phyloP scores from a whole-genome alignment of 495 filamentous ascomycete species.

The Rhypophila decipiens region DNA sequence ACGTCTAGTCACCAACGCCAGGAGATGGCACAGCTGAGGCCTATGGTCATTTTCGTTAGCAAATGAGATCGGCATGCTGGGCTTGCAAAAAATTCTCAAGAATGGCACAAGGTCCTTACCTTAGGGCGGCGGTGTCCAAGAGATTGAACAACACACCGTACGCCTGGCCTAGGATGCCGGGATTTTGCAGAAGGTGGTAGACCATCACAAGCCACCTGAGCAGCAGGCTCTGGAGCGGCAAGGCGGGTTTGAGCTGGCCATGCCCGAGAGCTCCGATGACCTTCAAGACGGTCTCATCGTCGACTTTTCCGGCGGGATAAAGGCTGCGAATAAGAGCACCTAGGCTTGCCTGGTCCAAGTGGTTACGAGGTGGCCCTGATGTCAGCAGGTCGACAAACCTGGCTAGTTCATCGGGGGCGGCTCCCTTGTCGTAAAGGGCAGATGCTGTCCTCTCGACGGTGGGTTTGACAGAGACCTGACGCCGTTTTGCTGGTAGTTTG shows the following conservation, averaged over 20 bases:
- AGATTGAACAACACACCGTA: slow-evolving; percentile 80
- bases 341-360: slow-evolving; percentile 69
- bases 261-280: slow-evolving; percentile 71
- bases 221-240: slow-evolving; percentile 59
- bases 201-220: slow-evolving; percentile 77
- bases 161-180: slow-evolving; percentile 55
- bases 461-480: slow-evolving; percentile 34
- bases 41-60: slow-evolving; percentile 30
- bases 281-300: slow-evolving; percentile 55
- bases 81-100: neutral
- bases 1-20: slow-evolving; percentile 75
- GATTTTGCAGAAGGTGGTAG: slow-evolving; percentile 66
- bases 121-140: slow-evolving; percentile 70
- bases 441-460: slow-evolving; percentile 42
- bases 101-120: slow-evolving; percentile 32
- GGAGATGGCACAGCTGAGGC: slow-evolving; percentile 68
- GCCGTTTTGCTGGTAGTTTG: slow-evolving; percentile 43
- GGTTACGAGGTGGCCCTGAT: slow-evolving; percentile 49
- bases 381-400: slow-evolving; percentile 63
- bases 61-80: neutral
- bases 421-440: slow-evolving; percentile 59
- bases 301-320: slow-evolving; percentile 62
- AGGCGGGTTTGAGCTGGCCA: slow-evolving; percentile 68
- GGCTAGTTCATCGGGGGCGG: slow-evolving; percentile 52
- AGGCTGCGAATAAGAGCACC: slow-evolving; percentile 63